Percentiles rank a stretch among this genome's conserved stretches.
Conservation (phyloP, 257 asterid genomes). For the Datura wrightii region DNA sequence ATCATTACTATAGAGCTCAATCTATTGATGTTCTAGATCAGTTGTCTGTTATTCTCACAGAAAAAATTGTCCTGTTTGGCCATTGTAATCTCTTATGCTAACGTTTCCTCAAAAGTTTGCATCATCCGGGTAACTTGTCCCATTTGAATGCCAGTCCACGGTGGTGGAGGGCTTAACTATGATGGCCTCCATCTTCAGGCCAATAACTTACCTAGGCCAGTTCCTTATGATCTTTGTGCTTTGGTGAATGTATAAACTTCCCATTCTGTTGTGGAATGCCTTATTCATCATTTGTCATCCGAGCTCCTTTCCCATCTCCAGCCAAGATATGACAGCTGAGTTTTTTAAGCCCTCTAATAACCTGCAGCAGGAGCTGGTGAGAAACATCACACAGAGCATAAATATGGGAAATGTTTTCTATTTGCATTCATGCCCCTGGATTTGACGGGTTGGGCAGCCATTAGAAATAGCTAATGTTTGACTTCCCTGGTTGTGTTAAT, state of each 20-base stretch:
- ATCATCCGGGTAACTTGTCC: background rate
- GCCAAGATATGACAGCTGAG: background rate
- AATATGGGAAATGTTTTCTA: background rate
- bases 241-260: background rate
- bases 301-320: background rate
- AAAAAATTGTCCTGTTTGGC: background rate
- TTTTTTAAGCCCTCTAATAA: background rate
- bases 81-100: background rate
- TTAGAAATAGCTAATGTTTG: background rate
- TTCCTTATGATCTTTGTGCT: background rate
- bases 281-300: background rate
- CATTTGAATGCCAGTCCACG: background rate
- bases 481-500: background rate
- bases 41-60: background rate
- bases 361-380: conserved; percentile 21
- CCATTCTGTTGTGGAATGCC: background rate
- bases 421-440: background rate
- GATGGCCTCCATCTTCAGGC: conserved; percentile 1
- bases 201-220: background rate
- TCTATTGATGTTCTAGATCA: background rate
- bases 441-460: background rate
- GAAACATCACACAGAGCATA: background rate
- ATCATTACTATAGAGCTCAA: background rate
- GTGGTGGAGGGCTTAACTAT: background rate
- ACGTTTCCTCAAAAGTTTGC: background rate